A percentile compares a stretch with the other conserved stretches of the same genome.
phyloP scores from a whole-genome alignment of 805 yeast species.

The Ogataea nonfermentans region DNA sequence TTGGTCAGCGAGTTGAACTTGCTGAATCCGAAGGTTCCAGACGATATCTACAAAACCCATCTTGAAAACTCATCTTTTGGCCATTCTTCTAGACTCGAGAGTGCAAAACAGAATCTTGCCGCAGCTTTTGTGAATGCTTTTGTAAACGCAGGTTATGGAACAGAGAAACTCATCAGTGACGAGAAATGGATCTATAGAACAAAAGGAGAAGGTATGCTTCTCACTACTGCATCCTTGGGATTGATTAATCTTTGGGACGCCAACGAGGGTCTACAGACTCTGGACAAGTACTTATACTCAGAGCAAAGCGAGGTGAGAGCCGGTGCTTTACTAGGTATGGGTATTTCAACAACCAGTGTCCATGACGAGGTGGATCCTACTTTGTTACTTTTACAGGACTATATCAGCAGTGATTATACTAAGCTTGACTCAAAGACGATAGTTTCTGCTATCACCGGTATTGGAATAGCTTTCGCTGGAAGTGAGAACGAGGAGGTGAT shows the following conservation, averaged over 20 bases:
- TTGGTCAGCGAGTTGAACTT: slow-evolving; percentile 84
- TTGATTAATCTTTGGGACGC: slow-evolving; percentile 88
- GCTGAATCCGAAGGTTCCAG: slow-evolving; percentile 88
- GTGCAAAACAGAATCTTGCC: slow-evolving; percentile 94
- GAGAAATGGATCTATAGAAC: slow-evolving; percentile 86
- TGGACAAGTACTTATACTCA: slow-evolving; percentile 86
- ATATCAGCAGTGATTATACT: slow-evolving; percentile 34
- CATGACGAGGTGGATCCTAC: slow-evolving; percentile 97
- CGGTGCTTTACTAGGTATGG: slow-evolving; percentile 95
- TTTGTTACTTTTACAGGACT: slow-evolving; percentile 79
- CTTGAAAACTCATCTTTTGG: slow-evolving; percentile 65
- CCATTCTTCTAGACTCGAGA: slow-evolving; percentile 62
- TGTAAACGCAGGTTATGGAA: slow-evolving; percentile 86
- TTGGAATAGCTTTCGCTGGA: slow-evolving; percentile 95
- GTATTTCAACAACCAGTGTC: slow-evolving; percentile 86
- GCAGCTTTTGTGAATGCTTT: slow-evolving; percentile 92
- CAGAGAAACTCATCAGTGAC: slow-evolving; percentile 76
- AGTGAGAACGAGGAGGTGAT: slow-evolving; percentile 82
- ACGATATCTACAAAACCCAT: slow-evolving; percentile 90
- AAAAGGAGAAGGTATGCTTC: slow-evolving; percentile 85
- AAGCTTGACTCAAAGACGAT: slow-evolving; percentile 65
- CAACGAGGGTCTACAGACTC: slow-evolving; percentile 81
- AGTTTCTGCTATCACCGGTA: slow-evolving; percentile 82
- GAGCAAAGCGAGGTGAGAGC: slow-evolving; percentile 87
- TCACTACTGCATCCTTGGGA: slow-evolving; percentile 91